Evolutionary conservation across 768 basidiomycete species (phyloP).

Genomic region (Naganishia vishniacii): DNA sequence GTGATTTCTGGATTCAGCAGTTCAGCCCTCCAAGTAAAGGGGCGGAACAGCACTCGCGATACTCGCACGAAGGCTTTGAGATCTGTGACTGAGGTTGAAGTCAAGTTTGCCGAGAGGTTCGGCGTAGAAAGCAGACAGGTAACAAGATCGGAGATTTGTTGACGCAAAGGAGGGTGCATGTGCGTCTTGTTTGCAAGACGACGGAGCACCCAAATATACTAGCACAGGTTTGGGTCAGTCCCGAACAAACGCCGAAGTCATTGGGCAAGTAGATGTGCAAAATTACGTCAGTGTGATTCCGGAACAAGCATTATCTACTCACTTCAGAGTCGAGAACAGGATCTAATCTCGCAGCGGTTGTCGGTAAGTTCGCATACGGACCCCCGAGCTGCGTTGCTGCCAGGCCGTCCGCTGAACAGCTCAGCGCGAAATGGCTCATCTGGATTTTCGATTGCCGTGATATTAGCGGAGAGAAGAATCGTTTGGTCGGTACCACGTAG

Average conservation of each 20-base stretch:
- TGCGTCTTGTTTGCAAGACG: conserved; percentile 27
- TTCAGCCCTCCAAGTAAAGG: conserved; percentile 18
- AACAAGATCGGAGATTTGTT: conserved; percentile 26
- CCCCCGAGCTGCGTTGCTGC: not conserved
- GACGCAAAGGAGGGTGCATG: conserved; percentile 29
- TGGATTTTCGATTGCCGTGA: not conserved
- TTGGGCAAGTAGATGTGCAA: no score
- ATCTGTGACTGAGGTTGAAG: conserved; percentile 14
- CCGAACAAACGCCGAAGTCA: no score
- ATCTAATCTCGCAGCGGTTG: not conserved
- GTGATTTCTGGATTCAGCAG: conserved; percentile 1
- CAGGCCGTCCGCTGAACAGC: not conserved
- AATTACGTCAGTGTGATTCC: no score
- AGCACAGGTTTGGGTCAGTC: not conserved
- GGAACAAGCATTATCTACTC: no score
- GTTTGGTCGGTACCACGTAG: no score
- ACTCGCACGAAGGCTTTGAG: conserved; percentile 26
- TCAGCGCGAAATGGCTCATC: conserved; percentile 20
- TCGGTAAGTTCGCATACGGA: not conserved
- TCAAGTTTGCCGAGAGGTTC: not conserved
- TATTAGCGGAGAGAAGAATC: no score
- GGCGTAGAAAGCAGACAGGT: conserved; percentile 18
- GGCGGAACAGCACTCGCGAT: conserved; percentile 24
- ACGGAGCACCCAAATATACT: conserved; percentile 23
- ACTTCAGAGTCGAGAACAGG: conserved; percentile 19